Evolutionary conservation across 306 rosid species (phyloP).

Genomic region (Cucumis hystrix): DNA sequence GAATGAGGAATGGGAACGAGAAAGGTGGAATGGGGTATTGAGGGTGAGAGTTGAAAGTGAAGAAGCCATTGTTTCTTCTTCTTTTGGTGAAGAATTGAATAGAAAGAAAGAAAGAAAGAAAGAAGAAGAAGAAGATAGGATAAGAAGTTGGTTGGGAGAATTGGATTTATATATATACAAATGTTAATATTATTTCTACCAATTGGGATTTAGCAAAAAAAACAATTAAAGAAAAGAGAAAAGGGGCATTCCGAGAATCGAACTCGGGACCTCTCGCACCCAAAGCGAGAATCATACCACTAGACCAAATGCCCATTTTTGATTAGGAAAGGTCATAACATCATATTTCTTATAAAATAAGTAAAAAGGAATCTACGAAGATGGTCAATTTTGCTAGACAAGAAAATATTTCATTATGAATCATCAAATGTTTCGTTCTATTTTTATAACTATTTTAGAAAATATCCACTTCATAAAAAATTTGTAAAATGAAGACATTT

Average conservation of each 20-base stretch:
- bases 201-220: neutral
- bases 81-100: neutral
- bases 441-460: too few relatives aligned
- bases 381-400: too few relatives aligned
- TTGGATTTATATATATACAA: neutral
- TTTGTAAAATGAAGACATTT: too few relatives aligned
- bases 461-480: too few relatives aligned
- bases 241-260: conserved; percentile 3
- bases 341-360: too few relatives aligned
- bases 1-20: conserved; percentile 14
- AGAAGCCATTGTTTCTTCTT: conserved; percentile 30
- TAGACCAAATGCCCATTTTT: neutral
- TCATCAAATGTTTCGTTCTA: too few relatives aligned
- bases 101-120: neutral
- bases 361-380: too few relatives aligned
- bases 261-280: conserved; percentile 9
- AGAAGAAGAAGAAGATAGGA: conserved; percentile 9
- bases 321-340: too few relatives aligned
- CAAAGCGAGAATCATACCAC: conserved; percentile 5
- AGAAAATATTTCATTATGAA: too few relatives aligned
- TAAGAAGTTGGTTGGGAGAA: conserved; percentile 9
- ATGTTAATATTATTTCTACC: neutral
- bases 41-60: conserved; percentile 43
- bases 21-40: conserved; percentile 23
- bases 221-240: neutral